Percentiles rank a stretch among this genome's conserved stretches.
These are phyloP conservation scores for Fusarium sp. DNA, from an alignment of 2,329 filamentous ascomycete genomes.

Conservation along the genomic window DNA sequence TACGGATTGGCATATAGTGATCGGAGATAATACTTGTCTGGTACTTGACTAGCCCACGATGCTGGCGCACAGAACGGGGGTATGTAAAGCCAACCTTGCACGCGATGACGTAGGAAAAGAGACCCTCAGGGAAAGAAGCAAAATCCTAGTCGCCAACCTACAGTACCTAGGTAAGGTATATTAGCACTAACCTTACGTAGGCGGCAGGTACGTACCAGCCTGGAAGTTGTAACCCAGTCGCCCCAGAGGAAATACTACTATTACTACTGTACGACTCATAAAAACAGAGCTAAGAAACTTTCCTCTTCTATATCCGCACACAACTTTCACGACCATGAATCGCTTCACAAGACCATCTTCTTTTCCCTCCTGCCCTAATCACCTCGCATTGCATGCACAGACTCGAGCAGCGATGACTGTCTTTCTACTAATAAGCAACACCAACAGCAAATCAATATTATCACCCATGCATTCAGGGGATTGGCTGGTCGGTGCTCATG, in stretches of 20 bases:
- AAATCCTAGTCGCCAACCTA: constrained; percentile 13
- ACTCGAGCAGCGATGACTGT: constrained; percentile 21
- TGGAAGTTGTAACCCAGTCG: constrained; percentile 12
- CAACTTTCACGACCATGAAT: constrained; percentile 3
- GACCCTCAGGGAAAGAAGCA: constrained; percentile 34
- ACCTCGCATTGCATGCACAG: constrained; percentile 20
- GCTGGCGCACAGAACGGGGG: constrained; percentile 30
- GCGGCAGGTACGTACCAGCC: constrained; percentile 25
- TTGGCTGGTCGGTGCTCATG: constrained; percentile 40
- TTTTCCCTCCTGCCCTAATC: neutral
- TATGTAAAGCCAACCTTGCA: constrained; percentile 37
- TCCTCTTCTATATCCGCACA: constrained; percentile 5
- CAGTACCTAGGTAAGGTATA: neutral
- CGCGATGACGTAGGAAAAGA: constrained; percentile 47
- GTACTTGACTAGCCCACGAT: constrained; percentile 32
- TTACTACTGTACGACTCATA: neutral
- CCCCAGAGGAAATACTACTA: neutral
- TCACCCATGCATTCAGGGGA: constrained; percentile 40
- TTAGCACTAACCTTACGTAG: constrained; percentile 6
- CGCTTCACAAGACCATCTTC: constrained; percentile 6
- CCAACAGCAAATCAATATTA: constrained; percentile 30
- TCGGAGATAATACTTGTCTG: constrained; percentile 10
- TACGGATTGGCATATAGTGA: neutral
- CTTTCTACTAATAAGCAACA: constrained; percentile 27
- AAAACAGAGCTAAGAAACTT: constrained; percentile 5